Evolutionary conservation across 768 basidiomycete genomes (phyloP).

Genomic region (Suillus brevipes): DNA sequence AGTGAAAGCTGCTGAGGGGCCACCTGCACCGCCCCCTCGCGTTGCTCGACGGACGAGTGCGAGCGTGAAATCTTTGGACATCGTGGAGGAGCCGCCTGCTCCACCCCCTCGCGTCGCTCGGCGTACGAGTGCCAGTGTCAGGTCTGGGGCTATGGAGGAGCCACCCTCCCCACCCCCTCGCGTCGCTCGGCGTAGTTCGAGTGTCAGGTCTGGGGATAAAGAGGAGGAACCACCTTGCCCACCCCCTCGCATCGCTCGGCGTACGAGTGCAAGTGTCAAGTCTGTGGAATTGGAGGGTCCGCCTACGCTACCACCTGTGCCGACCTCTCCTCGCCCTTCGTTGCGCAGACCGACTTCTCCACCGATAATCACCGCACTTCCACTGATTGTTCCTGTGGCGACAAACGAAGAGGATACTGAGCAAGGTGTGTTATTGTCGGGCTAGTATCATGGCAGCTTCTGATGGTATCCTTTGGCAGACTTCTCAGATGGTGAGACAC

Average conservation of each 20-base stretch:
- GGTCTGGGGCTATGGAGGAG: constrained; percentile 2
- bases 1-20: constrained; percentile 14
- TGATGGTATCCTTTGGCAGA: background rate
- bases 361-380: constrained; percentile 25
- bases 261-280: constrained; percentile 21
- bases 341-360: constrained; percentile 21
- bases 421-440: background rate
- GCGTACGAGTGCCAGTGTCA: constrained; percentile 23
- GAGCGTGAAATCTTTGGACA: constrained; percentile 6
- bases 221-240: background rate
- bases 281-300: constrained; percentile 14
- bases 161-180: constrained; percentile 21
- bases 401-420: constrained; percentile 7
- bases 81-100: background rate
- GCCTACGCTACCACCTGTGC: constrained; percentile 22
- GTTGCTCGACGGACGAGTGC: constrained; percentile 25
- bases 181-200: constrained; percentile 21
- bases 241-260: constrained; percentile 18
- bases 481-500: background rate
- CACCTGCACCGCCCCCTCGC: constrained; percentile 10
- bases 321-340: constrained; percentile 18
- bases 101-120: constrained; percentile 15
- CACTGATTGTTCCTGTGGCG: constrained; percentile 1
- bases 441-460: background rate
- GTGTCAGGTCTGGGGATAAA: constrained; percentile 8